These are phyloP conservation scores for Blastocystis sp. DNA, from an alignment of 352 stramenopile species.

Conservation along the genomic window DNA sequence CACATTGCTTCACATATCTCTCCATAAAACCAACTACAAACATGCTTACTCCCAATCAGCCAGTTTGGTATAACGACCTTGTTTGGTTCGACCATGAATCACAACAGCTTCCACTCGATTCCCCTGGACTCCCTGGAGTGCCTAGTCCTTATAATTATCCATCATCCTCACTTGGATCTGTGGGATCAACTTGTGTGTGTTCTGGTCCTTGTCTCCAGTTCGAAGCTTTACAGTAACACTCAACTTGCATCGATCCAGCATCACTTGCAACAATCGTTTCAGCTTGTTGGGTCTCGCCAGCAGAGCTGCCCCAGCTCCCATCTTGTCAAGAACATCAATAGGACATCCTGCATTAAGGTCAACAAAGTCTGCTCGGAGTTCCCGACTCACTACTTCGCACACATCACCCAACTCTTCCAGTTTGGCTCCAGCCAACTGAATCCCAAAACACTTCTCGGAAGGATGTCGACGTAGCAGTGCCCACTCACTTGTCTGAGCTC, in stretches of 20 bases:
- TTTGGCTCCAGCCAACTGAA: constrained; percentile 86
- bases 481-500: constrained; percentile 89
- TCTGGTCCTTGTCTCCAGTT: constrained; percentile 89
- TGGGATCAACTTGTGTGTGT: constrained; percentile 68
- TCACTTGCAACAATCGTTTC: constrained; percentile 77
- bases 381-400: constrained; percentile 82
- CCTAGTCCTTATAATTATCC: constrained; percentile 71
- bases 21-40: neutral
- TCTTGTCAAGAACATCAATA: constrained; percentile 84
- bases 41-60: constrained; percentile 90
- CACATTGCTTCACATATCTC: constrained; percentile 59
- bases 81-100: constrained; percentile 88
- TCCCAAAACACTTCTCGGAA: constrained; percentile 91
- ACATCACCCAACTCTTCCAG: constrained; percentile 84
- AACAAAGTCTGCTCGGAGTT: constrained; percentile 90
- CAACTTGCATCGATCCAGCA: constrained; percentile 73
- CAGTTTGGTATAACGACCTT: constrained; percentile 91
- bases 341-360: constrained; percentile 98
- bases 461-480: constrained; percentile 88
- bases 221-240: constrained; percentile 92
- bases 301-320: constrained; percentile 80
- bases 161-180: constrained; percentile 63
- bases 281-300: constrained; percentile 84
- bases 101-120: constrained; percentile 58
- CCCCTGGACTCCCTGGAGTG: neutral